Evolutionary conservation across 2,329 filamentous ascomycete genomes (phyloP), one percentile per base, ranked within the genome.

Genomic region (Alternaria sp.): DNA sequence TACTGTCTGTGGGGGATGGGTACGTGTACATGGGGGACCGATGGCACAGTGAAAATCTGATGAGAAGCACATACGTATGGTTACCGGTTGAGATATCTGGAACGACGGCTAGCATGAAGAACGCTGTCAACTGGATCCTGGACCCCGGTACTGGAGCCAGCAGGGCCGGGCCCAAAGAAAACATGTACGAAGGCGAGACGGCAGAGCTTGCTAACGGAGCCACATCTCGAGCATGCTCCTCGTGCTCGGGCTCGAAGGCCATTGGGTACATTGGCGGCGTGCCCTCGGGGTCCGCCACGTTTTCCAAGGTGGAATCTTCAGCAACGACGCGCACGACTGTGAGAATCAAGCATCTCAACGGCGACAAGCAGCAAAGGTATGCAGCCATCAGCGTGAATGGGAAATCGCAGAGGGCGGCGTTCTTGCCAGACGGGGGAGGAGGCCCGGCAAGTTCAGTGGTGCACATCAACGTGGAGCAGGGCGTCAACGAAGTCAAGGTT

Each of bases 21-120:
- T 82, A 83, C 53, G 84, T 90, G 65, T 92, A 91, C 77, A 86
- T 90, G 78, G 89, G 90, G 20, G 89, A 92, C 77, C 86, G 90
- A 21, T 92, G 90, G 89, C 77, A 87, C 0, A 84, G 82, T 6
- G 75, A 76, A n/a, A 88, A 91, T 65, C 82, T 92, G 1, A 85
- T 84, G 76, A 80, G 85, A 0, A 87, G 84, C 55, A 89, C 88
- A 0, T 91, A 91, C 69, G 79, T 91, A 44, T 91, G 89, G 89
- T 82, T 91, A 0, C 89, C 89, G 0, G 77, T 91, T 0, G 80
- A 72, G 5, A 82, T 90, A 63, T 80, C 80, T 2, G 87, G 86
- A 0, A 87, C 82, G 0, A 84, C 79, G 0, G 86, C 87, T 3
- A 82, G 69, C 10, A 82, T 81, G 77, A 77, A 82, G 57, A 85